Evolutionary conservation across 495 filamentous ascomycete genomes (phyloP).

Genomic region (Trichodelitschia bisporula): DNA sequence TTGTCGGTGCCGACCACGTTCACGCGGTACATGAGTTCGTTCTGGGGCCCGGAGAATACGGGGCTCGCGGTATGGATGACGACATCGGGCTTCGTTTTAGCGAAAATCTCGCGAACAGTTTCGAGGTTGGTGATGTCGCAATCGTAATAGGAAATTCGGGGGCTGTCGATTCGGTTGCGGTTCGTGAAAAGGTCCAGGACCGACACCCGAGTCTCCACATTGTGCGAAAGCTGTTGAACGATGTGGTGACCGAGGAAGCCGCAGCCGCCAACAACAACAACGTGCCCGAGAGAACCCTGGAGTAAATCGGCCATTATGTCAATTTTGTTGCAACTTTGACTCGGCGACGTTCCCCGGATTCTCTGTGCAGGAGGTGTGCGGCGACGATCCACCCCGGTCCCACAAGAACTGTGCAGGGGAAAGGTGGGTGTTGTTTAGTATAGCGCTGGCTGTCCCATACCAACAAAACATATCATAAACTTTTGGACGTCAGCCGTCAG

Average conservation of each 20-base stretch:
- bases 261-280: conserved; percentile 26
- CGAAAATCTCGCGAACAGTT: conserved; percentile 38
- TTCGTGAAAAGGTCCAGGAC: conserved; percentile 71
- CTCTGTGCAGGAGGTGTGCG: too few species aligned
- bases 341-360: too few species aligned
- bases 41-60: conserved; percentile 4
- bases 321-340: too few species aligned
- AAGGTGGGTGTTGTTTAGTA: too few species aligned
- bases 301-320: too few species aligned
- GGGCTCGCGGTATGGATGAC: conserved; percentile 75
- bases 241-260: conserved; percentile 29
- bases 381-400: too few species aligned
- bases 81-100: conserved; percentile 49
- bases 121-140: conserved; percentile 64
- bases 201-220: conserved; percentile 35
- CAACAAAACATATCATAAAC: too few species aligned
- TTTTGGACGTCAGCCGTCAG: too few species aligned
- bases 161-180: conserved; percentile 35
- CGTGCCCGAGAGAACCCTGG: conserved; percentile 15
- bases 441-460: too few species aligned
- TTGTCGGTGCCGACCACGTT: conserved; percentile 77
- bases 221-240: conserved; percentile 22
- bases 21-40: conserved; percentile 54
- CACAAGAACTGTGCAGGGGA: too few species aligned
- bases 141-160: conserved; percentile 53